These are phyloP conservation scores for Brassica incana DNA, from an alignment of 345 rosid genomes.

Conservation along the genomic window DNA sequence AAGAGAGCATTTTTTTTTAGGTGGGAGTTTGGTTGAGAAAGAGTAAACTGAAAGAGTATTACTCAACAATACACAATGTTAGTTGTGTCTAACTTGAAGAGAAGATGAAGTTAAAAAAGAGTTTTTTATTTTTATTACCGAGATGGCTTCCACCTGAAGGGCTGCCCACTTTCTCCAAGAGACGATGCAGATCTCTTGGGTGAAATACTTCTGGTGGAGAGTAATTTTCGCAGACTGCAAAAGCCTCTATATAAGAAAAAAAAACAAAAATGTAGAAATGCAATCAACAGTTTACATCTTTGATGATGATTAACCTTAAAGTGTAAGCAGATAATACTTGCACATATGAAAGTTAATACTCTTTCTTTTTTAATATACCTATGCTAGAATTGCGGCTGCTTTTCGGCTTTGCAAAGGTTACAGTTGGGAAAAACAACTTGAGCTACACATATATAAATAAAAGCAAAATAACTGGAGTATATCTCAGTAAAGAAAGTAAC, in stretches of 20 bases:
- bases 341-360: conserved; percentile 8
- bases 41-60: conserved; percentile 29
- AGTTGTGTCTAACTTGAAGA: conserved; percentile 31
- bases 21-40: conserved; percentile 33
- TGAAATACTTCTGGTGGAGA: conserved; percentile 86
- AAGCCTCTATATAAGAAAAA: conserved; percentile 64
- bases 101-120: not conserved
- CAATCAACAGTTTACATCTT: conserved; percentile 18
- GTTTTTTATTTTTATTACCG: conserved; percentile 45
- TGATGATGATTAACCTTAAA: conserved; percentile 30
- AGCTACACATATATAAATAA: conserved; percentile 51
- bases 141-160: conserved; percentile 84
- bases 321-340: conserved; percentile 28
- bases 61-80: conserved; percentile 28
- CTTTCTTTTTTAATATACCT: conserved; percentile 46
- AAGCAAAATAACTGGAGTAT: conserved; percentile 5
- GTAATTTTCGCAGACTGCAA: conserved; percentile 93
- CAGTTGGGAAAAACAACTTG: conserved; percentile 84
- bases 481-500: conserved; percentile 14
- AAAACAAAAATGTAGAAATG: conserved; percentile 16
- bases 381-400: conserved; percentile 99
- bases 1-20: conserved; percentile 22
- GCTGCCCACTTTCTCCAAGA: conserved; percentile 84
- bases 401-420: conserved; percentile 96
- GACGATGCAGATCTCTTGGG: conserved; percentile 73